Evolutionary conservation across 164 flowering plant species (phyloP).

Genomic region (Berberis thunbergii): DNA sequence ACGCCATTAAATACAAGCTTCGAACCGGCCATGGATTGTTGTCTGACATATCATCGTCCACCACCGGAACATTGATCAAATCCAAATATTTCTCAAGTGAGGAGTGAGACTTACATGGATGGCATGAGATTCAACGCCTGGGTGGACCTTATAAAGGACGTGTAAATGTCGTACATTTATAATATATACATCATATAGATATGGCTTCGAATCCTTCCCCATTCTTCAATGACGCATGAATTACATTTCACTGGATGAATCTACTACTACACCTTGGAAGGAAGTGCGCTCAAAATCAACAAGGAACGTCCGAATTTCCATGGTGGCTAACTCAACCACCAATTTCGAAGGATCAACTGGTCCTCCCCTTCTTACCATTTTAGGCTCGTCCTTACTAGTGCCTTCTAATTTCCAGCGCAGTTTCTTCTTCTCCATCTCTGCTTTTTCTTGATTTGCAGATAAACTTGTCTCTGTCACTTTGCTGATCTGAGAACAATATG

Average conservation of each 20-base stretch:
- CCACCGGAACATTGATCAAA: too few relatives aligned
- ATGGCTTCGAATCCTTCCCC: too few relatives aligned
- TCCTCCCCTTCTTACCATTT: slow-evolving; percentile 38
- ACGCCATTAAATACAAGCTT: too few relatives aligned
- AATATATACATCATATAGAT: too few relatives aligned
- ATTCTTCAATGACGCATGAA: background rate
- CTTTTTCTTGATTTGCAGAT: slow-evolving; percentile 82
- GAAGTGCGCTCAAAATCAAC: slow-evolving; percentile 24
- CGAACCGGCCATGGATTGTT: too few relatives aligned
- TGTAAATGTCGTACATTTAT: too few relatives aligned
- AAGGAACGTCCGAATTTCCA: slow-evolving; percentile 80
- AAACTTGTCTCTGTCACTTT: slow-evolving; percentile 67
- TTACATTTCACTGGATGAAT: background rate
- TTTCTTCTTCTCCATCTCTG: slow-evolving; percentile 72
- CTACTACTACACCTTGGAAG: background rate
- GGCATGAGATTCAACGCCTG: too few relatives aligned
- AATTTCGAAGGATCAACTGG: slow-evolving; percentile 57
- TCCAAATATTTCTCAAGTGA: too few relatives aligned
- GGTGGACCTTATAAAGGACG: too few relatives aligned
- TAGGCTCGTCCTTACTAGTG: slow-evolving; percentile 19
- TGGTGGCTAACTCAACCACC: slow-evolving; percentile 65
- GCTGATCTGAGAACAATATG: slow-evolving; percentile 40
- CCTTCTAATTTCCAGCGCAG: slow-evolving; percentile 68
- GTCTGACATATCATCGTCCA: too few relatives aligned
- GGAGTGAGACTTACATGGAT: too few relatives aligned